Evolutionary conservation across 2,329 filamentous ascomycete species (phyloP), one percentile per base, ranked within the genome.

Genomic region (Myriosclerotinia duriaeana): DNA sequence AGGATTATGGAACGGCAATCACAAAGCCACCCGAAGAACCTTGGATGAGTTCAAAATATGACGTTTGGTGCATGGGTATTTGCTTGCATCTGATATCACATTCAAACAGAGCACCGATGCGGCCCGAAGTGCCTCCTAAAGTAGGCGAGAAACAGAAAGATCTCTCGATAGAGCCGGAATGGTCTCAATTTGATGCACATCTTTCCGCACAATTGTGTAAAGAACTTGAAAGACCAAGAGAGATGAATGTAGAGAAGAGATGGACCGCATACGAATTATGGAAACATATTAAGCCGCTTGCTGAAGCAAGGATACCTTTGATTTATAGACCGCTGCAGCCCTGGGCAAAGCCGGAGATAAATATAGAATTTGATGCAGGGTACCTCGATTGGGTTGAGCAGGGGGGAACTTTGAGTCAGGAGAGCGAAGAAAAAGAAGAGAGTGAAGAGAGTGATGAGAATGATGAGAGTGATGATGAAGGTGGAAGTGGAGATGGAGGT

Each of bases 31-130:
- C 50, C 20, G 52, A 55, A 12, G 20, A 38, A 64, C 30, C 44
- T 52, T 48, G 14, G 8, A 48, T 42, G 44, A 64, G 17, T n/a
- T 34, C 40, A 14, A 65, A 65, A 36, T 65, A 59, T 22, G 53
- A 65, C 34, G 53, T 65, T 59, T 65, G 63, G 63, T 36, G 34
- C 17, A 17, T 15, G 4, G 53, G 53, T 2, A 20, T 42, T 7
- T 4, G 30, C 22, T 48, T 65, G 8, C 36, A 65, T n/a, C 22
- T 11, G 14, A 3, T 65, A 42, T 14, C 53, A 30, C 26, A 54
- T n/a, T 58, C 55, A 9, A 22, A 22, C 7, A 58, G 15, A 58
- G 14, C 15, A 44, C 38, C 55, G 40, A 17, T 4, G 40, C 30
- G 38, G 55, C 20, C 22, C 17, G 11, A 17, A 6, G 4, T 9